These are phyloP conservation scores for Tetracladium marchalianum DNA, from an alignment of 495 filamentous ascomycete species.

Conservation along the genomic window DNA sequence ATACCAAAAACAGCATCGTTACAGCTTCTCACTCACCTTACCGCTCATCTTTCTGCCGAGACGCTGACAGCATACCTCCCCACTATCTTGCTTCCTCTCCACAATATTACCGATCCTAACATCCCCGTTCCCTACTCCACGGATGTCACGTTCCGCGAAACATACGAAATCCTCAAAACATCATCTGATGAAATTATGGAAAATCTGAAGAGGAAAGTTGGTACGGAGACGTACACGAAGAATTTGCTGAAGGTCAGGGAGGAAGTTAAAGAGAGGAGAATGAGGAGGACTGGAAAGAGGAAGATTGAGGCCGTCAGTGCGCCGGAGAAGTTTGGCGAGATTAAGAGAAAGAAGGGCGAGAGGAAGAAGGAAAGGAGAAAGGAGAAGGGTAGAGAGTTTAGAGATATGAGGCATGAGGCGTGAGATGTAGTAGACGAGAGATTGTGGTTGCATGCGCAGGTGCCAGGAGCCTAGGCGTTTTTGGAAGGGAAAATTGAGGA, in stretches of 20 bases:
- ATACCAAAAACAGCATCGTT: slow-evolving; percentile 68
- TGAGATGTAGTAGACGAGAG: too few relatives aligned
- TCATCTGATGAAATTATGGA: slow-evolving; percentile 66
- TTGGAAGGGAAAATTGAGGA: too few relatives aligned
- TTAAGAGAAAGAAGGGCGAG: slow-evolving; percentile 79
- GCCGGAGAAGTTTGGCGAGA: slow-evolving; percentile 65
- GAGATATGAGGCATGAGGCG: slow-evolving; percentile 56
- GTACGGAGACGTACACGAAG: slow-evolving; percentile 65
- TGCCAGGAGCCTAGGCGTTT: too few relatives aligned
- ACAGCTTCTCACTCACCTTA: slow-evolving; percentile 55
- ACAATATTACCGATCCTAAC: slow-evolving; percentile 71
- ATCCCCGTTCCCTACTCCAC: slow-evolving; percentile 57
- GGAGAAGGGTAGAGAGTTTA: slow-evolving; percentile 59
- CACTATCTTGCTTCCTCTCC: slow-evolving; percentile 66
- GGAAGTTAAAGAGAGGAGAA: slow-evolving; percentile 55
- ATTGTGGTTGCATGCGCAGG: too few relatives aligned
- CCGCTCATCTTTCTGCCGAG: slow-evolving; percentile 41
- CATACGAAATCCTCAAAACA: slow-evolving; percentile 54
- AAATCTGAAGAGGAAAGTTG: slow-evolving; percentile 69
- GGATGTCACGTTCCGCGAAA: slow-evolving; percentile 55
- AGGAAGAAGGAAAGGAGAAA: slow-evolving; percentile 76
- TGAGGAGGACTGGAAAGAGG: slow-evolving; percentile 67
- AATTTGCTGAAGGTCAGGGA: slow-evolving; percentile 59
- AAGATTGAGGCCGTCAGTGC: slow-evolving; percentile 74
- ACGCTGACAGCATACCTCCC: slow-evolving; percentile 50